These are phyloP conservation scores for Pseudogymnoascus sp. DNA, from an alignment of 2,329 filamentous ascomycete genomes.

Conservation along the genomic window DNA sequence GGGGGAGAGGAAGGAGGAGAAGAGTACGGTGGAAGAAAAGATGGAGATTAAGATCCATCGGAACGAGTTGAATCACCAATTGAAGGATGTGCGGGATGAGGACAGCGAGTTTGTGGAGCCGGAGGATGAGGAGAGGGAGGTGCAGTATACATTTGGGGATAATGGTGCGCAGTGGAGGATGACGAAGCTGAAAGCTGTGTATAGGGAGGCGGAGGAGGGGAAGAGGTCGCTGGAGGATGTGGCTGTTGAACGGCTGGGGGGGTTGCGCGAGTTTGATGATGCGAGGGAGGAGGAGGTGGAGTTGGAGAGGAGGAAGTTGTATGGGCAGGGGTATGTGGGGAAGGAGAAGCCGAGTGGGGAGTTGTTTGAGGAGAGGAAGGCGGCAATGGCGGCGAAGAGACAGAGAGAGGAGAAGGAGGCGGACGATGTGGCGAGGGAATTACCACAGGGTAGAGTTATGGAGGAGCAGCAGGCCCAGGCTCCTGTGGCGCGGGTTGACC, in stretches of 20 bases:
- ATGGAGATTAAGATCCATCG: conserved; percentile 49
- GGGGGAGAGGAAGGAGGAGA: conserved; percentile 45
- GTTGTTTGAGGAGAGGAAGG: conserved; percentile 67
- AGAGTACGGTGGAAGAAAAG: conserved; percentile 28
- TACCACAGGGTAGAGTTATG: conserved; percentile 49
- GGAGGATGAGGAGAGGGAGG: conserved; percentile 46
- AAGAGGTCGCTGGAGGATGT: conserved; percentile 70
- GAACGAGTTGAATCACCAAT: conserved; percentile 69
- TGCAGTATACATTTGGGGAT: conserved; percentile 83
- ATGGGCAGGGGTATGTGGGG: conserved; percentile 75
- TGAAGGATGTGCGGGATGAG: conserved; percentile 52
- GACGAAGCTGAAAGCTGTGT: conserved; percentile 85
- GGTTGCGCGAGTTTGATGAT: conserved; percentile 78
- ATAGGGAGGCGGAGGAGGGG: conserved; percentile 66
- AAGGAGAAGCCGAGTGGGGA: conserved; percentile 86
- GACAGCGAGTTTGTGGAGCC: conserved; percentile 42
- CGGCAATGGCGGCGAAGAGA: conserved; percentile 45
- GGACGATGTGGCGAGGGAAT: conserved; percentile 24
- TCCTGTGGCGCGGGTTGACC: conserved; percentile 51
- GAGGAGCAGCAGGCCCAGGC: conserved; percentile 42
- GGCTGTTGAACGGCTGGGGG: conserved; percentile 73
- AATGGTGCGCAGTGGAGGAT: conserved; percentile 88
- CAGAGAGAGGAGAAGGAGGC: conserved; percentile 29
- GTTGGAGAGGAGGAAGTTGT: conserved; percentile 70
- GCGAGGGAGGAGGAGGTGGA: conserved; percentile 90